phyloP scores from a whole-genome alignment of 176 grass and related monocot species.

The Poa pratensis region DNA sequence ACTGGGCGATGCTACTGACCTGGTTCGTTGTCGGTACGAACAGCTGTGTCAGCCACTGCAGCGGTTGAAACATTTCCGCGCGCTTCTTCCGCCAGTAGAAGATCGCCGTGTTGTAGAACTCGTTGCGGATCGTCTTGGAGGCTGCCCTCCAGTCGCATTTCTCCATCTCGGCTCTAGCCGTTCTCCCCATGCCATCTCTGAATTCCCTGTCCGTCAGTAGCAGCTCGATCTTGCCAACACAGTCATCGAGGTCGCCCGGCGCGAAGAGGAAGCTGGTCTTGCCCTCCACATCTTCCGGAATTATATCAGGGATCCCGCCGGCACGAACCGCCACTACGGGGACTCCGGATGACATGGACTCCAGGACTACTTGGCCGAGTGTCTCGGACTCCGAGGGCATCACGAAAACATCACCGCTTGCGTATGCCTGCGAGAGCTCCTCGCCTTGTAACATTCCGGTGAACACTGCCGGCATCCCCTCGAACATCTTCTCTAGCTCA shows the following conservation, averaged over 20 bases:
- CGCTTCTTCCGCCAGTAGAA: conserved; percentile 91
- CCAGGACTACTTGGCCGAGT: conserved; percentile 80
- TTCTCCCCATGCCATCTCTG: conserved; percentile 64
- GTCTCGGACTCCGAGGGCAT: conserved; percentile 97
- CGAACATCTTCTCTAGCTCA: conserved; percentile 91
- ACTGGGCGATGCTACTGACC: conserved; percentile 23
- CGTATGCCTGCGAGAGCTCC: conserved; percentile 84
- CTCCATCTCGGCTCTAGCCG: conserved; percentile 78
- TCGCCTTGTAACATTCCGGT: conserved; percentile 90
- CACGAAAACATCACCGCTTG: conserved; percentile 76
- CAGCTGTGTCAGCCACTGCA: conserved; percentile 67
- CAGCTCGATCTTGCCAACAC: conserved; percentile 59
- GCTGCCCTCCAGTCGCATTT: conserved; percentile 80
- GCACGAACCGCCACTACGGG: conserved; percentile 77
- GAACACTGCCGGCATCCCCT: conserved; percentile 77
- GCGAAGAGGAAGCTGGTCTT: conserved; percentile 82
- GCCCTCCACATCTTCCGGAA: conserved; percentile 76
- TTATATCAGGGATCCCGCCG: conserved; percentile 79
- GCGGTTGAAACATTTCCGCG: conserved; percentile 52
- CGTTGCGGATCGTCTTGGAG: conserved; percentile 78
- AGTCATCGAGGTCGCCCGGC: conserved; percentile 74
- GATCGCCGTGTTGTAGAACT: conserved; percentile 84
- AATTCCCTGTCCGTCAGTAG: conserved; percentile 60
- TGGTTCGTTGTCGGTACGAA: conserved; percentile 42
- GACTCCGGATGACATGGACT: conserved; percentile 93